These are phyloP conservation scores for Gremmenia infestans DNA, from an alignment of 2,329 filamentous ascomycete species.

Conservation along the genomic window DNA sequence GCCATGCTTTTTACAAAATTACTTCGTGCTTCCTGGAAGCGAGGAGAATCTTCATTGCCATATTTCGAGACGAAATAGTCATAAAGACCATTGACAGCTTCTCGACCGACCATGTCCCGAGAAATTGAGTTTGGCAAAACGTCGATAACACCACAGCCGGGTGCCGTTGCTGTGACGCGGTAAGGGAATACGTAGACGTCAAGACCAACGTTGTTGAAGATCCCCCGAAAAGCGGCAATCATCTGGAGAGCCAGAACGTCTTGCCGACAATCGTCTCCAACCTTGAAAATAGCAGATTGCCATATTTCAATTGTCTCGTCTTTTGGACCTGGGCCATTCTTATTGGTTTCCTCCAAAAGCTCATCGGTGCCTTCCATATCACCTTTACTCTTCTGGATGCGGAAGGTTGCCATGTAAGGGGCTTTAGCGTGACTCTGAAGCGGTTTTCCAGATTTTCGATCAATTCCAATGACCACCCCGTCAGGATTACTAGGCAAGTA, in stretches of 20 bases:
- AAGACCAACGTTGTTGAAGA: conserved; percentile 90
- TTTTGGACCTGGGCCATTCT: conserved; percentile 31
- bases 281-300: conserved; percentile 99
- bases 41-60: conserved; percentile 89
- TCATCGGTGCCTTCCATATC: conserved; percentile 49
- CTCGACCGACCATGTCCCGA: conserved; percentile 95
- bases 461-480: conserved; percentile 94
- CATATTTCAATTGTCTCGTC: conserved; percentile 80
- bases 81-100: conserved; percentile 96
- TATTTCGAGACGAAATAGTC: conserved; percentile 98
- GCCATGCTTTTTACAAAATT: conserved; percentile 99
- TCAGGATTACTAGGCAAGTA: conserved; percentile 97
- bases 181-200: conserved; percentile 98
- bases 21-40: conserved; percentile 89
- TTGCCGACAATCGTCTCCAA: conserved; percentile 96
- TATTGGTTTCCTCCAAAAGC: conserved; percentile 44
- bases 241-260: conserved; percentile 95
- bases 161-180: conserved; percentile 93
- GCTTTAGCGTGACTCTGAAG: conserved; percentile 97
- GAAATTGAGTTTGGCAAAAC: conserved; percentile 97
- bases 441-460: conserved; percentile 95
- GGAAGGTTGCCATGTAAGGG: conserved; percentile 98
- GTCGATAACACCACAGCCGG: conserved; percentile 96
- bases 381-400: conserved; percentile 75
- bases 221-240: conserved; percentile 95